These are phyloP conservation scores for Ceratocystis huliohia DNA, from an alignment of 2,329 filamentous ascomycete genomes.

Conservation along the genomic window DNA sequence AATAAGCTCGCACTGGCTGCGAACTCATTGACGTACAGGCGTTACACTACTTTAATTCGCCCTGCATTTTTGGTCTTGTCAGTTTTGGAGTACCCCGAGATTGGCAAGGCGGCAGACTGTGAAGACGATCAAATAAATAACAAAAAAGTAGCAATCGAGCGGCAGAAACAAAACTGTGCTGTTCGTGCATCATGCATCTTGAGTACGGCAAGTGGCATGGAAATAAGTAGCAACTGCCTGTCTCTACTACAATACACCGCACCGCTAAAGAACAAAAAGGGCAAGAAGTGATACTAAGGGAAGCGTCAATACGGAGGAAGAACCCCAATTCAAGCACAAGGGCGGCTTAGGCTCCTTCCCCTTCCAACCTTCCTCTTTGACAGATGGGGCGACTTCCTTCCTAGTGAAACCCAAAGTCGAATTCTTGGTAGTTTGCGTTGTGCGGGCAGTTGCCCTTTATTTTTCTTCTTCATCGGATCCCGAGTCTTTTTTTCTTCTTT, in stretches of 20 bases:
- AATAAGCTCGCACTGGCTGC: not conserved
- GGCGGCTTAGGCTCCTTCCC: not conserved
- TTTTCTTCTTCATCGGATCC: conserved; percentile 1
- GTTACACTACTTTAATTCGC: not conserved
- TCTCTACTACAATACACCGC: not conserved
- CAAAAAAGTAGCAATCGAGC: too few species aligned
- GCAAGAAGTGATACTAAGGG: not conserved
- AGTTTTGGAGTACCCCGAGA: not conserved
- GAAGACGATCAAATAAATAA: too few species aligned
- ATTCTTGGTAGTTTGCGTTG: not conserved
- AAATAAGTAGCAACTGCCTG: not conserved
- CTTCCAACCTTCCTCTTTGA: not conserved
- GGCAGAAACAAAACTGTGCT: not conserved
- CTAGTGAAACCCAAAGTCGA: not conserved
- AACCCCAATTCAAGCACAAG: not conserved
- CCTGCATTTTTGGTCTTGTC: not conserved
- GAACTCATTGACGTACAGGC: not conserved
- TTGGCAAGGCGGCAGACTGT: too few species aligned
- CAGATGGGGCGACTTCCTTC: not conserved
- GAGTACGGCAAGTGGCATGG: not conserved
- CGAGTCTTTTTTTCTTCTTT: not conserved
- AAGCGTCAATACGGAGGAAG: not conserved
- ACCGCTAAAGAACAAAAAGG: not conserved
- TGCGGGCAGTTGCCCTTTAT: conserved; percentile 1
- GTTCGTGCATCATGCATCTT: not conserved